phyloP scores from a whole-genome alignment of 2,329 filamentous ascomycete species.

The Aspergillus awamori region DNA sequence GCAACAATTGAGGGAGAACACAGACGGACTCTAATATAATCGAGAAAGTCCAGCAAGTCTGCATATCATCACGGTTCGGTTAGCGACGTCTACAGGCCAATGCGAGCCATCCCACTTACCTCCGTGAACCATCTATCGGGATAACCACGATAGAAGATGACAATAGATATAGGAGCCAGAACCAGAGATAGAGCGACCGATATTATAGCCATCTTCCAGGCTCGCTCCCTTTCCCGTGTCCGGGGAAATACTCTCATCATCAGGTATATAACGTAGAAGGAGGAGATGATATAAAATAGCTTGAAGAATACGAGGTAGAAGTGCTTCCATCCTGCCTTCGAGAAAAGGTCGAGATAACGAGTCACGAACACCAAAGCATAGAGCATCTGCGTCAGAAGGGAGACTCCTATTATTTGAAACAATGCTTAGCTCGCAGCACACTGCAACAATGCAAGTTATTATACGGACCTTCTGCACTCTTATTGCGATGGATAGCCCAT shows the following conservation, averaged over 20 bases:
- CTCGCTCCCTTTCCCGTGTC: constrained; percentile 85
- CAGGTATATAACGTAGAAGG: constrained; percentile 80
- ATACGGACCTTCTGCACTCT: constrained; percentile 73
- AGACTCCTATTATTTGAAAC: constrained; percentile 64
- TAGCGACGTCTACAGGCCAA: neutral
- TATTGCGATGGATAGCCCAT: constrained; percentile 84
- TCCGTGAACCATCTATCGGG: constrained; percentile 40
- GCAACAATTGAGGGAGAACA: constrained; percentile 85
- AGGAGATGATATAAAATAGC: constrained; percentile 82
- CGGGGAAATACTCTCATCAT: constrained; percentile 87
- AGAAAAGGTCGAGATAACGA: constrained; percentile 83
- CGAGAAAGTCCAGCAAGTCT: constrained; percentile 87
- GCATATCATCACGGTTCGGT: neutral
- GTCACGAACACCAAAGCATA: constrained; percentile 85
- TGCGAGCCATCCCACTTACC: constrained; percentile 32
- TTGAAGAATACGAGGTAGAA: constrained; percentile 82
- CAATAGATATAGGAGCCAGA: constrained; percentile 71
- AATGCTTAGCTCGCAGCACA: constrained; percentile 14
- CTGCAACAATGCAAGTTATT: neutral
- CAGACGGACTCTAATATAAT: constrained; percentile 90
- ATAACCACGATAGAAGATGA: constrained; percentile 66
- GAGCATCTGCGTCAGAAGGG: constrained; percentile 82
- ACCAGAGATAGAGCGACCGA: constrained; percentile 67
- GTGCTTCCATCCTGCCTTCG: constrained; percentile 35
- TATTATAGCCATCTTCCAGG: constrained; percentile 85